These are phyloP conservation scores for Pseudozyma tsukubaensis DNA, from an alignment of 1,284 basidiomycete species.

Conservation along the genomic window DNA sequence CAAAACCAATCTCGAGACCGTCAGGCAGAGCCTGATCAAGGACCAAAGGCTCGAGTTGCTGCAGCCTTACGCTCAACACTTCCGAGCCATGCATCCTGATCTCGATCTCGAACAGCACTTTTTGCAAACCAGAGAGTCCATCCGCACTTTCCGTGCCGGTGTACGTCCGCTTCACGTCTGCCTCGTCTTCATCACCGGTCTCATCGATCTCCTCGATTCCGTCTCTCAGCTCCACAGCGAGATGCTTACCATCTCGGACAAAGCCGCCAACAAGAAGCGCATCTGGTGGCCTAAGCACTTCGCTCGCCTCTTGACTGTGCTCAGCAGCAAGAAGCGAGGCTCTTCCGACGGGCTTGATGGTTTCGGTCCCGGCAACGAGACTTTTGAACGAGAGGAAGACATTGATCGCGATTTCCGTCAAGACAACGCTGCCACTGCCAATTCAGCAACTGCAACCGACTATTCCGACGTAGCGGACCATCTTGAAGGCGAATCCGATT, in stretches of 20 bases:
- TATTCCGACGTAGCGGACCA: constrained; percentile 12
- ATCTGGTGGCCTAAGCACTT: constrained; percentile 74
- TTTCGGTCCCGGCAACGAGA: constrained; percentile 25
- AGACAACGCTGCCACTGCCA: constrained; percentile 30
- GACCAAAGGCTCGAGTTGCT: constrained; percentile 72
- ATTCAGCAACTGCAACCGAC: neutral
- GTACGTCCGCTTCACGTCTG: constrained; percentile 72
- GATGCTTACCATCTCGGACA: constrained; percentile 70
- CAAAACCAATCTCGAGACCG: constrained; percentile 62
- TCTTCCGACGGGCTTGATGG: constrained; percentile 33
- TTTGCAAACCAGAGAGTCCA: constrained; percentile 32
- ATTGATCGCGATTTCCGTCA: constrained; percentile 33
- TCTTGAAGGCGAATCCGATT: constrained; percentile 19
- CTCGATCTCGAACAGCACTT: constrained; percentile 37
- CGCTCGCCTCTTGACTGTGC: constrained; percentile 69
- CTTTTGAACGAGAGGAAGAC: constrained; percentile 42
- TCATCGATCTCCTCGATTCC: constrained; percentile 71
- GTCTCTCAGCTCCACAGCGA: constrained; percentile 72
- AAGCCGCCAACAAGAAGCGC: constrained; percentile 69
- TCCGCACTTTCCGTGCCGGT: constrained; percentile 34
- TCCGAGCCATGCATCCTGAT: constrained; percentile 38
- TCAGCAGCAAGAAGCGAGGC: constrained; percentile 41
- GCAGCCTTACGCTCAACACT: constrained; percentile 69
- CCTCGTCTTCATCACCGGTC: constrained; percentile 72
- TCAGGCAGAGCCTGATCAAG: constrained; percentile 54